Evolutionary conservation across 1,284 basidiomycete species (phyloP).

Genomic region (Sporisorium iseilematis-ciliati): DNA sequence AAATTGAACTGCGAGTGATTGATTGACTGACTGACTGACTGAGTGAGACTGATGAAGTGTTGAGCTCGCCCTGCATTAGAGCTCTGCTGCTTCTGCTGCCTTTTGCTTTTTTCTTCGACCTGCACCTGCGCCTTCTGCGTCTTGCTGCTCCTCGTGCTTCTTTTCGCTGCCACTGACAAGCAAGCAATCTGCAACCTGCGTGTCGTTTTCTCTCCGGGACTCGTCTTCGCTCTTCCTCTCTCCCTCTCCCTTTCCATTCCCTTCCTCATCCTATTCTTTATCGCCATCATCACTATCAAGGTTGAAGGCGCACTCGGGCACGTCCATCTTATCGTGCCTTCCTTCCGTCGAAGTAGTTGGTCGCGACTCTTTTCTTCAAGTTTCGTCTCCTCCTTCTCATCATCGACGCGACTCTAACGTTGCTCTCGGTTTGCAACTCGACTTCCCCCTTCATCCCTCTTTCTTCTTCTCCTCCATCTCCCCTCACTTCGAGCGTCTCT

Average conservation of each 20-base stretch:
- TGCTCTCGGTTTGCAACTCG: constrained; percentile 8
- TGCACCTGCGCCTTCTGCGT: constrained; percentile 31
- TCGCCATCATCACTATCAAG: constrained; percentile 5
- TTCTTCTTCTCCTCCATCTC: not conserved
- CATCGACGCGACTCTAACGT: constrained; percentile 23
- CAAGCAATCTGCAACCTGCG: constrained; percentile 48
- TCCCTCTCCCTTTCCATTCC: constrained; percentile 11
- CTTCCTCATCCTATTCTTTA: constrained; percentile 7
- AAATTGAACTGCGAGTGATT: constrained; percentile 9
- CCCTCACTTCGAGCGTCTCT: constrained; percentile 9
- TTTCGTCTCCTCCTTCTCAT: constrained; percentile 5
- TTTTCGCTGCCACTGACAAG: constrained; percentile 19
- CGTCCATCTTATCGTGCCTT: constrained; percentile 15
- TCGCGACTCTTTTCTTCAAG: constrained; percentile 6
- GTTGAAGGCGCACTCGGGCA: constrained; percentile 20
- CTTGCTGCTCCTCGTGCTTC: constrained; percentile 15
- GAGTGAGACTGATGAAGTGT: constrained; percentile 10
- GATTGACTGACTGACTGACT: not conserved
- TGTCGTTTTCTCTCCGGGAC: constrained; percentile 31
- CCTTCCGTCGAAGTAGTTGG: constrained; percentile 3
- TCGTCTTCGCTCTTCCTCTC: not conserved
- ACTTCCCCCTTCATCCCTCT: not conserved
- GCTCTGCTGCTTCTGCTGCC: constrained; percentile 14
- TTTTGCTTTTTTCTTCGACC: constrained; percentile 6
- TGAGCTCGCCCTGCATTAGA: constrained; percentile 25